Evolutionary conservation across 2,329 filamentous ascomycete species (phyloP).

Genomic region (Ilyonectria destructans): DNA sequence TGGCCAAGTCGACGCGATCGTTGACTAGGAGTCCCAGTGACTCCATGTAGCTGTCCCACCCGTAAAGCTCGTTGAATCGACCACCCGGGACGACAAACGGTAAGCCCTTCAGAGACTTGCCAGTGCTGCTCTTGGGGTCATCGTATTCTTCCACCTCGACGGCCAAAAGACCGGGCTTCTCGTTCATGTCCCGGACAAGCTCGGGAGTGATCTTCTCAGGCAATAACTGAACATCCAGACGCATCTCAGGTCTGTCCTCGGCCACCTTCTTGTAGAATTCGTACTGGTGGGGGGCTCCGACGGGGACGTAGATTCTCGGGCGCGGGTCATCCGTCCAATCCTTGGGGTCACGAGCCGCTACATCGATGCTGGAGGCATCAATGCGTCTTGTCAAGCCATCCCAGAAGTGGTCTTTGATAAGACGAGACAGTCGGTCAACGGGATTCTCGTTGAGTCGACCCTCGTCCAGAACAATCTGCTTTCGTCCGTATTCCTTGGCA

Average conservation of each 20-base stretch:
- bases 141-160: conserved; percentile 87
- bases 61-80: conserved; percentile 98
- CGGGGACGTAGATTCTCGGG: conserved; percentile 92
- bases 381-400: conserved; percentile 90
- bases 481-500: conserved; percentile 91
- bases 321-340: conserved; percentile 94
- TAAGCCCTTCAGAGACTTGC: conserved; percentile 82
- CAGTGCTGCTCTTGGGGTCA: conserved; percentile 73
- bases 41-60: conserved; percentile 99
- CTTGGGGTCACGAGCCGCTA: conserved; percentile 92
- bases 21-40: conserved; percentile 91
- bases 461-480: conserved; percentile 92
- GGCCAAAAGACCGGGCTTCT: conserved; percentile 90
- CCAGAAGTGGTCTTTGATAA: conserved; percentile 95
- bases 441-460: conserved; percentile 95
- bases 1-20: conserved; percentile 88
- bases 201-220: conserved; percentile 85
- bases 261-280: conserved; percentile 92
- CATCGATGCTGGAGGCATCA: conserved; percentile 88
- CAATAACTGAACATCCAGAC: conserved; percentile 88
- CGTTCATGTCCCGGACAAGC: conserved; percentile 86
- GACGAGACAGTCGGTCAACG: conserved; percentile 86
- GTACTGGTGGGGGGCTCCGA: conserved; percentile 87
- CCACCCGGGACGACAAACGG: conserved; percentile 98
- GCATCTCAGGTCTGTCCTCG: conserved; percentile 83